Conservation (phyloP, 2,329 filamentous ascomycete genomes). For the Pseudogymnoascus sp. region DNA sequence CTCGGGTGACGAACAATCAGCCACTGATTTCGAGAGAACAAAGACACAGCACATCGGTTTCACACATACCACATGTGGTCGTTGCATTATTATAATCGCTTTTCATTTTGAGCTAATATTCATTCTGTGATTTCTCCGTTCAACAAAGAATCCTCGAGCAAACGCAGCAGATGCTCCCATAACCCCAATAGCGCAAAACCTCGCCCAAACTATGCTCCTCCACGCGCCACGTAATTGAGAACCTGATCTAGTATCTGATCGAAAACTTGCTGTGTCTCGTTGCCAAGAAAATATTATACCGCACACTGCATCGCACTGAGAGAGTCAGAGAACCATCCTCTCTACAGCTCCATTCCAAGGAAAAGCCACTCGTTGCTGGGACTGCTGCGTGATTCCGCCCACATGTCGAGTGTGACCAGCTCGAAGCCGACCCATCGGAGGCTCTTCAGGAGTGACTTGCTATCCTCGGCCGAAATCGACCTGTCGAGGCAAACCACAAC, state of each 20-base stretch:
- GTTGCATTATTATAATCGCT: neutral
- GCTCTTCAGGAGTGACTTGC: conserved; percentile 65
- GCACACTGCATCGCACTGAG: neutral
- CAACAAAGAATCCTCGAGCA: neutral
- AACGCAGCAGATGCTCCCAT: neutral
- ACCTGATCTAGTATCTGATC: conserved; percentile 5
- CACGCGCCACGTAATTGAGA: neutral
- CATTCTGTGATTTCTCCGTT: neutral
- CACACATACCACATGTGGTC: neutral
- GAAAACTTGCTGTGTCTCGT: conserved; percentile 3
- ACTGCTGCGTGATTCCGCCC: conserved; percentile 51
- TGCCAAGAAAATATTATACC: conserved; percentile 4
- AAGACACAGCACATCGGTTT: neutral
- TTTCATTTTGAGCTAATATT: neutral
- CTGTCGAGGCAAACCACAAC: conserved; percentile 79
- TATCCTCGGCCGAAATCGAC: conserved; percentile 50
- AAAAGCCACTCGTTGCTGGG: conserved; percentile 76
- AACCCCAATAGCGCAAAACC: conserved; percentile 3
- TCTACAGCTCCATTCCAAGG: conserved; percentile 76
- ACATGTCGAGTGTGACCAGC: conserved; percentile 69
- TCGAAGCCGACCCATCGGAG: conserved; percentile 92
- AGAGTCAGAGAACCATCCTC: neutral
- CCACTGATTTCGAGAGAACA: neutral
- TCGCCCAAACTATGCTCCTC: conserved; percentile 5
- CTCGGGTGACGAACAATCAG: neutral